Conservation (phyloP, 345 rosid species). For the Ceriops decandra region DNA sequence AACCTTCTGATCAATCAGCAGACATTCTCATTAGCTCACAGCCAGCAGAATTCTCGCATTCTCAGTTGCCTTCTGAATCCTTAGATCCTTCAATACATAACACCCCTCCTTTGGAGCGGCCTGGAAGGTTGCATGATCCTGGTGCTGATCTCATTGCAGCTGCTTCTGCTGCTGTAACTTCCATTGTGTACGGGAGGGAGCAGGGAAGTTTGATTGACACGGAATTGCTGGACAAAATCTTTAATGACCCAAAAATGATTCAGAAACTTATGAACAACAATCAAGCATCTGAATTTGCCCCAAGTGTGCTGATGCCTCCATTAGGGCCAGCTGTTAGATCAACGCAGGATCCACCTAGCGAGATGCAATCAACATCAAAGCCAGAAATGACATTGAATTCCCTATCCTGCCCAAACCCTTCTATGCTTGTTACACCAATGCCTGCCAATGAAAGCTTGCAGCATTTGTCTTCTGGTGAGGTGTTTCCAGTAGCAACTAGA, state of each 20-base stretch:
- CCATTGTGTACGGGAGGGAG: constrained; percentile 35
- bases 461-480: constrained; percentile 15
- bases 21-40: not conserved
- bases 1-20: constrained; percentile 16
- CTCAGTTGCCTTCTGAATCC: constrained; percentile 13
- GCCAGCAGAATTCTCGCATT: constrained; percentile 15
- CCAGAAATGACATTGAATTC: constrained; percentile 14
- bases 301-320: constrained; percentile 4
- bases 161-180: constrained; percentile 40
- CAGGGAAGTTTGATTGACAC: constrained; percentile 43
- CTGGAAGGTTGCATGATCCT: constrained; percentile 13
- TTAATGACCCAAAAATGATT: constrained; percentile 46
- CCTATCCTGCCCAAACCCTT: constrained; percentile 1
- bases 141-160: constrained; percentile 31
- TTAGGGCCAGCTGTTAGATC: constrained; percentile 14
- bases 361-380: constrained; percentile 11
- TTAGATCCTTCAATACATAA: not conserved
- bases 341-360: constrained; percentile 10
- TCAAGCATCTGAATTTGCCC: constrained; percentile 13
- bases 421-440: not conserved
- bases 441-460: constrained; percentile 10
- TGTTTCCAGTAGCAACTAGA: constrained; percentile 12
- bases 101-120: not conserved
- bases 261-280: constrained; percentile 30
- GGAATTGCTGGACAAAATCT: constrained; percentile 51